These are phyloP conservation scores for Solanum hybrid DNA, from an alignment of 305 asterid genomes.

Conservation along the genomic window DNA sequence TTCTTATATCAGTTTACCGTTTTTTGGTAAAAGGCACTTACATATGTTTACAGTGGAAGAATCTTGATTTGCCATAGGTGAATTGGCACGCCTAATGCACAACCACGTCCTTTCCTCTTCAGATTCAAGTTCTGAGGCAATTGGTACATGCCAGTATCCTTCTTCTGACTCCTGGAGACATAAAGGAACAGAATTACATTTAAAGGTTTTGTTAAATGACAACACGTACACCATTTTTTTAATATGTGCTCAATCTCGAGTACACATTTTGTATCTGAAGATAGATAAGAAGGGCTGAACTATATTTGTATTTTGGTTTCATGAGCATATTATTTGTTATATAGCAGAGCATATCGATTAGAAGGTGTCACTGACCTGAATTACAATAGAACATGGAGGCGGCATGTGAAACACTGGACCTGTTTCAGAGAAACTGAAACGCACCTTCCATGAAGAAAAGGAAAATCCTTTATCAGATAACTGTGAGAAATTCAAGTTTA, in stretches of 20 bases:
- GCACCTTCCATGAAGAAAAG: slow-evolving; percentile 46
- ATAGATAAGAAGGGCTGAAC: neutral
- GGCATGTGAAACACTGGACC: slow-evolving; percentile 78
- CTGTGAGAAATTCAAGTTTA: neutral
- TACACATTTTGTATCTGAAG: neutral
- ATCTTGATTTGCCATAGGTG: slow-evolving; percentile 22
- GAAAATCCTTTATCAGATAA: slow-evolving; percentile 18
- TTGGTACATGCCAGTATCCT: slow-evolving; percentile 87
- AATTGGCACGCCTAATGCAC: slow-evolving; percentile 49
- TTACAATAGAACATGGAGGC: slow-evolving; percentile 79
- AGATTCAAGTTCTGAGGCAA: slow-evolving; percentile 41
- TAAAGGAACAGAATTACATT: neutral
- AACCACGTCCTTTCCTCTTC: slow-evolving; percentile 62
- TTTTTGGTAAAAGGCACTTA: slow-evolving; percentile 16
- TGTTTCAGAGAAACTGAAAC: slow-evolving; percentile 49
- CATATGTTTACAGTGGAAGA: slow-evolving; percentile 30
- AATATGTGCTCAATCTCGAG: neutral
- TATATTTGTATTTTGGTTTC: neutral
- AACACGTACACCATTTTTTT: neutral
- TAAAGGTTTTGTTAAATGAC: neutral
- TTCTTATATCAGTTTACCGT: neutral
- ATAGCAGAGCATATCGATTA: neutral
- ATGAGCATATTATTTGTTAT: neutral
- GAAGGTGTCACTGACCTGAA: slow-evolving; percentile 46
- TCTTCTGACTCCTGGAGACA: slow-evolving; percentile 55